These are phyloP conservation scores for Discostella stelligera DNA, from an alignment of 352 stramenopile species.

Conservation along the genomic window DNA sequence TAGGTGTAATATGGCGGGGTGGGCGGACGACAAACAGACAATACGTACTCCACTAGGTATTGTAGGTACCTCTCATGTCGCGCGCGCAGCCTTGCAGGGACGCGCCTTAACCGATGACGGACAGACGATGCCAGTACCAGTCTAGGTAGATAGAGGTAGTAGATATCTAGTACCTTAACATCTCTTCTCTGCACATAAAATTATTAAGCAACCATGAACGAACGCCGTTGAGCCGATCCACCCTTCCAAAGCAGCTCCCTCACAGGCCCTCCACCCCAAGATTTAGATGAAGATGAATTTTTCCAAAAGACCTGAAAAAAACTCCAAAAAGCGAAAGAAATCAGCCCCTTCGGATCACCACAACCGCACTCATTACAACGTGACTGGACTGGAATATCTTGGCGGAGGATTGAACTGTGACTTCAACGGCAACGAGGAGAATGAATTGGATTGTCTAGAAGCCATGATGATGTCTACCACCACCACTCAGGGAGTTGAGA, in stretches of 20 bases:
- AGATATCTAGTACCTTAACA: no score
- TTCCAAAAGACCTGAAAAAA: neutral
- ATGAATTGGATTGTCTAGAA: constrained; percentile 34
- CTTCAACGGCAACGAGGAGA: neutral
- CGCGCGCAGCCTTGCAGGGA: no score
- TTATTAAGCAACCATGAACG: no score
- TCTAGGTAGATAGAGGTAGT: no score
- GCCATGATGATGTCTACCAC: constrained; percentile 14
- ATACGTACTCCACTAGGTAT: no score
- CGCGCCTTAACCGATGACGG: no score
- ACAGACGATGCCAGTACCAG: no score
- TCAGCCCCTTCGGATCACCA: neutral
- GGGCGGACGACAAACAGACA: no score
- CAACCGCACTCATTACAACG: constrained; percentile 4
- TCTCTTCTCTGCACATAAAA: no score
- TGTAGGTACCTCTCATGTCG: no score
- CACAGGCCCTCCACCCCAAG: neutral
- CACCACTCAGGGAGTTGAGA: neutral
- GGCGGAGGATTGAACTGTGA: neutral
- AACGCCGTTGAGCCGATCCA: no score
- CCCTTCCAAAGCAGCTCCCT: neutral
- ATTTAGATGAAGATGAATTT: neutral
- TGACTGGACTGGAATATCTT: constrained; percentile 12
- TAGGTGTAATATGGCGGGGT: no score
- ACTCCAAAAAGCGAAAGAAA: neutral